phyloP scores from a whole-genome alignment of 192 early-diverging fungal genomes.

The Cetraspora pellucida region DNA sequence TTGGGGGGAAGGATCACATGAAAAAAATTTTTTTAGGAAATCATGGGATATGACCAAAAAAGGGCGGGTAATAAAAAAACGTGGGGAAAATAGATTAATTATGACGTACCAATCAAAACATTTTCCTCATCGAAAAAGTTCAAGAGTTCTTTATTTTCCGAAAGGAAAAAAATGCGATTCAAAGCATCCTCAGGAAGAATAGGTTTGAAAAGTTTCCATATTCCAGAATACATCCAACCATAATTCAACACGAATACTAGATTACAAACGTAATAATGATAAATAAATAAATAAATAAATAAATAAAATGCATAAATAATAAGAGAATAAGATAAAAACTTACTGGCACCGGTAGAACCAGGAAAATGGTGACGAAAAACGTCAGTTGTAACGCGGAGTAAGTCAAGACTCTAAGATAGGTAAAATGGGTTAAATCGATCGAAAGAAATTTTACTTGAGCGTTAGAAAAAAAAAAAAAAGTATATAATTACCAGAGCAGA shows the following conservation, averaged over 20 bases:
- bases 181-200: constrained; percentile 43
- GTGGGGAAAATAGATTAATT: too few relatives aligned
- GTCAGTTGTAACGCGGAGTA: constrained; percentile 19
- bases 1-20: not conserved
- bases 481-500: constrained; percentile 20
- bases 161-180: constrained; percentile 40
- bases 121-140: constrained; percentile 37
- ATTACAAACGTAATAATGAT: not conserved
- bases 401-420: constrained; percentile 17
- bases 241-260: constrained; percentile 46
- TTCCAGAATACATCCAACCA: constrained; percentile 51
- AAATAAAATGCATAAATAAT: not conserved
- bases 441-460: not conserved
- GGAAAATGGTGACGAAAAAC: constrained; percentile 25
- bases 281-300: not conserved
- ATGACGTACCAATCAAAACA: constrained; percentile 38
- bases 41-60: not conserved
- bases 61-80: not conserved
- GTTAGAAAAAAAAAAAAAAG: not conserved
- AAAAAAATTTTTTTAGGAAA: not conserved
- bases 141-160: constrained; percentile 30
- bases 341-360: constrained; percentile 20
- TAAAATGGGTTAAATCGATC: not conserved
- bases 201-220: constrained; percentile 49
- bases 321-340: not conserved